phyloP scores from a whole-genome alignment of 2,329 filamentous ascomycete species.

The Arachnopeziza araneosa region DNA sequence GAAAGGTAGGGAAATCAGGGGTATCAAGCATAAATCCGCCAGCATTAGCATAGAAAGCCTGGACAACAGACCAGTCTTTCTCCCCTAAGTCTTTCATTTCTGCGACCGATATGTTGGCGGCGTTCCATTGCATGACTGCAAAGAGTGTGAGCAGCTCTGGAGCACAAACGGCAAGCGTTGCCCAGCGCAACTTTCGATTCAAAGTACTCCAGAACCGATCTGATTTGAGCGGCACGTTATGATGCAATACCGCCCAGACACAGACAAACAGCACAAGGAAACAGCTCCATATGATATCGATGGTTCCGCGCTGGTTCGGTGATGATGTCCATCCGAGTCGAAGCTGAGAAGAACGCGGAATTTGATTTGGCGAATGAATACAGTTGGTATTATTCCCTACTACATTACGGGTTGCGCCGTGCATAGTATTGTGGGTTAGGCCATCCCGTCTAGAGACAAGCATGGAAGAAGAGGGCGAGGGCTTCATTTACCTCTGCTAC shows the following conservation, averaged over 20 bases:
- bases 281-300: slow-evolving; percentile 9
- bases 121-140: slow-evolving; percentile 6
- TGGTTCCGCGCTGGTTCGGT: slow-evolving; percentile 3
- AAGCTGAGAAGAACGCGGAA: neutral
- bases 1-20: slow-evolving; percentile 8
- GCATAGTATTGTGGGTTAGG: no score
- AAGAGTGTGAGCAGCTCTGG: slow-evolving; percentile 3
- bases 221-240: slow-evolving; percentile 1
- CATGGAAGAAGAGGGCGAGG: no score
- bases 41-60: slow-evolving; percentile 7
- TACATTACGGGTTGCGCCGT: no score
- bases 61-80: slow-evolving; percentile 1
- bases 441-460: no score
- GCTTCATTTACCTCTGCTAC: no score
- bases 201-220: neutral
- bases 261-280: slow-evolving; percentile 6
- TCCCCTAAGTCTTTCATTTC: slow-evolving; percentile 2
- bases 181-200: slow-evolving; percentile 2
- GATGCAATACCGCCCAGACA: slow-evolving; percentile 5
- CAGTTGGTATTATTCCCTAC: no score
- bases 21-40: slow-evolving; percentile 2
- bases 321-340: neutral
- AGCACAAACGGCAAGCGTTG: neutral
- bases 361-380: no score
- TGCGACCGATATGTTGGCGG: slow-evolving; percentile 1